Evolutionary conservation across 2,329 filamentous ascomycete genomes (phyloP).

Genomic region (Calonectria crousiana): DNA sequence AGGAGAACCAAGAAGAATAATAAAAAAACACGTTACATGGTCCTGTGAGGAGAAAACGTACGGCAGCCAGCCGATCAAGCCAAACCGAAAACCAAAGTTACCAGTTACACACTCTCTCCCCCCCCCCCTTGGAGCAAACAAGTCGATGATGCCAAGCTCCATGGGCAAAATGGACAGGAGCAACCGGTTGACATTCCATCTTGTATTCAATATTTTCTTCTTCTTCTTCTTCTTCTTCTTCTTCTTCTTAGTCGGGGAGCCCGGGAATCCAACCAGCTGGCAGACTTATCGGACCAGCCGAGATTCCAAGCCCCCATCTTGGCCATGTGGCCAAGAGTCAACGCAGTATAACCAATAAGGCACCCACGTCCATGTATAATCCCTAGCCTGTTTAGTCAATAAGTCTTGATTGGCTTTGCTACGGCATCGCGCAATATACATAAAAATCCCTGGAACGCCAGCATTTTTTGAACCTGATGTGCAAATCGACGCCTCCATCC

Average conservation of each 20-base stretch:
- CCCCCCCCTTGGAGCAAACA: not conserved
- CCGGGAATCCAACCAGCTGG: not conserved
- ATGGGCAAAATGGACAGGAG: not conserved
- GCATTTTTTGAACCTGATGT: constrained; percentile 45
- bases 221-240: no score
- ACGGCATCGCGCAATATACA: constrained; percentile 43
- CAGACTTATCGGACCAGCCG: not conserved
- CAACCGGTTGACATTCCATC: not conserved
- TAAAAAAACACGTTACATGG: not conserved
- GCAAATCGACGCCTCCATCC: constrained; percentile 46
- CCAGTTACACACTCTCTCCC: not conserved
- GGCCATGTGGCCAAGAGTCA: not conserved
- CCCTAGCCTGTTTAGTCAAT: constrained; percentile 13
- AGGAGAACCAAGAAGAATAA: not conserved
- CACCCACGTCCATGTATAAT: not conserved
- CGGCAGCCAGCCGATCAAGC: not conserved
- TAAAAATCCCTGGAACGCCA: constrained; percentile 47
- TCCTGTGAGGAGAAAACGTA: not conserved
- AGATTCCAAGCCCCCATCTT: not conserved
- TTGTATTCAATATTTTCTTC: not conserved
- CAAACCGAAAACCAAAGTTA: not conserved
- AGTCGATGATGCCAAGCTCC: not conserved
- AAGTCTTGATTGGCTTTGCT: constrained; percentile 43
- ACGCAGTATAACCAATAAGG: not conserved
- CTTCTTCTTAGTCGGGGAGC: not conserved